phyloP scores from a whole-genome alignment of 495 filamentous ascomycete species.

The Venustampulla echinocandica region DNA sequence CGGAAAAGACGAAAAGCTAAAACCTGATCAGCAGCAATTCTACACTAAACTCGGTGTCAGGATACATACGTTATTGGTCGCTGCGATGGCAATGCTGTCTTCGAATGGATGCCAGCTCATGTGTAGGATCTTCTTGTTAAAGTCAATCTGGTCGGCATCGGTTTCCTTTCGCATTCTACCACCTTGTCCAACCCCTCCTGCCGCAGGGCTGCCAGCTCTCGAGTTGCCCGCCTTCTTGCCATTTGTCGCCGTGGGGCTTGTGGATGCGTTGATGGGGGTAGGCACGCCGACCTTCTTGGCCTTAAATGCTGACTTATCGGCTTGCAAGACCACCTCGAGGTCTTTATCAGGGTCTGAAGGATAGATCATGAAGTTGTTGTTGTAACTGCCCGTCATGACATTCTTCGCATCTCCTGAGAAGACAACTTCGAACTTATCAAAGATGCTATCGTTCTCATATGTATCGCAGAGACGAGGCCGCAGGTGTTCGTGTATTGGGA shows the following conservation, averaged over 20 bases:
- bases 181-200: conserved; percentile 63
- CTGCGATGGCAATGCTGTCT: conserved; percentile 98
- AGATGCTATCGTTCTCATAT: conserved; percentile 98
- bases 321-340: conserved; percentile 93
- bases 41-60: neutral
- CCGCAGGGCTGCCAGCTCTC: conserved; percentile 82
- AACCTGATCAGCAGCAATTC: conserved; percentile 5
- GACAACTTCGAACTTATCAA: conserved; percentile 99
- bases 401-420: conserved; percentile 98
- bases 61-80: conserved; percentile 90
- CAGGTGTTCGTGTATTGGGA: conserved; percentile 96
- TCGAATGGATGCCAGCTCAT: conserved; percentile 99
- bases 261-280: conserved; percentile 82
- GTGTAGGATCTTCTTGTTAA: conserved; percentile 99
- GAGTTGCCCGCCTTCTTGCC: conserved; percentile 73
- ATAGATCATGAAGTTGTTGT: conserved; percentile 99
- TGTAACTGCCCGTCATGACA: conserved; percentile 99
- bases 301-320: conserved; percentile 98
- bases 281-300: conserved; percentile 98
- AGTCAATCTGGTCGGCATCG: conserved; percentile 98
- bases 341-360: conserved; percentile 92
- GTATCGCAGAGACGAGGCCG: conserved; percentile 93
- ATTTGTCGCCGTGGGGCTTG: conserved; percentile 53
- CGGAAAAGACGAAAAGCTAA: conserved; percentile 97
- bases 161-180: conserved; percentile 98